Evolutionary conservation across 495 filamentous ascomycete genomes (phyloP), one percentile per base, ranked within the genome.

Genomic region (Hypoxylon trugodes): DNA sequence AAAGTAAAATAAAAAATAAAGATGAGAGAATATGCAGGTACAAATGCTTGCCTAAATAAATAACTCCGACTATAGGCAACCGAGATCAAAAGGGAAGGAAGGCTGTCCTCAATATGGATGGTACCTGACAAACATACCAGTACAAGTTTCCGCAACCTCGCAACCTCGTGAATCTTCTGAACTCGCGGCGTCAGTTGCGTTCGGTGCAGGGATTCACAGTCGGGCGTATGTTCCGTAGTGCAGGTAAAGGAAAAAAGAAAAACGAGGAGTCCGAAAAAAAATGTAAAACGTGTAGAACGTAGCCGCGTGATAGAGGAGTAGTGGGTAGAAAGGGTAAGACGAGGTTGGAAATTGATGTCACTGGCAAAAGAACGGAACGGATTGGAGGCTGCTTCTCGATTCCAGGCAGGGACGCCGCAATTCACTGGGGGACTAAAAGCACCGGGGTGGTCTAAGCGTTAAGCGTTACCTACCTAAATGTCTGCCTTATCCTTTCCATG

Each of bases 151-250:
- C 24, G 41, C 40, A 53, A n/a, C 4, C 8, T 30, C 24, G 25
- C 22, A 47, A 19, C 41, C 42, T 46, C 22, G 16, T 50, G 50
- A 65, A 58, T 47, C 22, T 58, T 65, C 53, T 21, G 46, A 46
- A 32, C 46, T 26, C 38, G 61, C 53, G 46, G 52, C 59, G 38
- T 40, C 33, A 40, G 32, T 30, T 8, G 19, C 38, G n/a, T n/a
- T n/a, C n/a, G n/a, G n/a, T n/a, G 16, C 12, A 21, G 13, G 10
- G 52, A 32, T 35, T 35, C n/a, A 16, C 50, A 25, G 25, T 35
- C 36, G 22, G 24, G 25, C 12, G 25, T 13, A 35, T 12, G 8
- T 8, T 55, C n/a, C 32, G 42, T 38, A 15, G 5, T 16, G 21
- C 45, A 22, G 26, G 38, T 4, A 38, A 9, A 48, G 4, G 1